Percentiles rank a stretch among this genome's conserved stretches.
These are phyloP conservation scores for Teratosphaeria zuluensis DNA, from an alignment of 2,329 filamentous ascomycete species.

Conservation along the genomic window DNA sequence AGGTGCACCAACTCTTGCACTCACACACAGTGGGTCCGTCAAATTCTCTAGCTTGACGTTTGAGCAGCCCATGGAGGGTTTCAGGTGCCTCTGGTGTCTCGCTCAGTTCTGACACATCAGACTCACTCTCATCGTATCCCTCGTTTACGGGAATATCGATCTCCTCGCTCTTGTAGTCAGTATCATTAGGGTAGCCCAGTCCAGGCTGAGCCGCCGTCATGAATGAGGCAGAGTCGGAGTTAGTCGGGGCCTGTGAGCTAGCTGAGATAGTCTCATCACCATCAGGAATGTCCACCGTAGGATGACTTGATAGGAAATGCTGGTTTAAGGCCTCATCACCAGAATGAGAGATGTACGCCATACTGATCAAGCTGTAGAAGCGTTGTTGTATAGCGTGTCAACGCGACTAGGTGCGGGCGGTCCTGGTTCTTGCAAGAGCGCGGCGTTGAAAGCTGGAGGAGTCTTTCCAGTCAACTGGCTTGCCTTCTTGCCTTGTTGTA, in stretches of 20 bases:
- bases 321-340: not conserved
- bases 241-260: not conserved
- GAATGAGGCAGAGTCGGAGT: not conserved
- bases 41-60: not conserved
- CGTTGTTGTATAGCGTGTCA: not conserved
- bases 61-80: not conserved
- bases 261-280: not conserved
- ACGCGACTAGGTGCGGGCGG: not conserved
- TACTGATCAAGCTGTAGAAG: not conserved
- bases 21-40: not conserved
- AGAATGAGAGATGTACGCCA: not conserved
- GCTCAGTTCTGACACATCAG: conserved; percentile 1
- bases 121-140: not conserved
- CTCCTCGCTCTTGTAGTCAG: not conserved
- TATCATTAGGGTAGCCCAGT: not conserved
- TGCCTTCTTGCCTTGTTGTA: not conserved
- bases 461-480: not conserved
- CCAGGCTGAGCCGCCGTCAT: not conserved
- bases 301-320: not conserved
- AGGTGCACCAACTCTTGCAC: conserved; percentile 1
- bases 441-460: not conserved
- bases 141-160: not conserved
- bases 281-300: not conserved
- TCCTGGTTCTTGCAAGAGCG: not conserved
- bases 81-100: not conserved